Base-by-base conservation (phyloP, 257 asterid genomes). In the Lantana camara region DNA sequence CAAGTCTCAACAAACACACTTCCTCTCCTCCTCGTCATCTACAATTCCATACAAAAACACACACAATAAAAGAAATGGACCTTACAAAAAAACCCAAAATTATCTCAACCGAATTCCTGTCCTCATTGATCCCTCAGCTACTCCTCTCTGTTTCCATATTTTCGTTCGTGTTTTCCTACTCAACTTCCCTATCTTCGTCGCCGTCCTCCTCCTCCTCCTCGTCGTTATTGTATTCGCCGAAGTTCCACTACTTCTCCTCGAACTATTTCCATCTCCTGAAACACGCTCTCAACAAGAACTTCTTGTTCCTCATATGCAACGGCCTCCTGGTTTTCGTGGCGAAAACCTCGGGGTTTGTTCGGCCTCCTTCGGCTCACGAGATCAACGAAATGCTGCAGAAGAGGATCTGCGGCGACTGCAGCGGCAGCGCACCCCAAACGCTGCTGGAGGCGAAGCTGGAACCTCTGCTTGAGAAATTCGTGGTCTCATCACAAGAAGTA, bases 221-320 rank as follows among this genome's bases (percentile, higher is more conserved):
- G 7, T n/a, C n/a, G 61, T 38, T 59, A 8, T 4, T 51, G 41
- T 30, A 37, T 44, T 57, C 61, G 16, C 17, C 73, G 19, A 77
- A 75, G 3, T 60, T 70, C 27, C 75, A 48, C 55, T 68, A 62
- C 59, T 47, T 69, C 20, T 57, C 77, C 0, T 27, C 56, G 29
- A 53, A 64, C 30, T 73, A 74, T 0, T 41, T 68, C 24, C 82
- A 72, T 9, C 45, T 69, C 22, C 50, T 81, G 5, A 65, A 22
- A 32, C 79, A 45, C 13, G 63, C 71, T 10, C 50, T 79, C 42
- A 83, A 75, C 74, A 88, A 88, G 53, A 77, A 76, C 23, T 83
- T 68, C 71, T 70, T 83, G 21, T 88, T 88, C 59, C 77, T 88
- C 12, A 59, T 88, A 10, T 80, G 81, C 80, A 88, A 83, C 63